Evolutionary conservation across 306 rosid genomes (phyloP).

Genomic region (Ochetophila trinervis): DNA sequence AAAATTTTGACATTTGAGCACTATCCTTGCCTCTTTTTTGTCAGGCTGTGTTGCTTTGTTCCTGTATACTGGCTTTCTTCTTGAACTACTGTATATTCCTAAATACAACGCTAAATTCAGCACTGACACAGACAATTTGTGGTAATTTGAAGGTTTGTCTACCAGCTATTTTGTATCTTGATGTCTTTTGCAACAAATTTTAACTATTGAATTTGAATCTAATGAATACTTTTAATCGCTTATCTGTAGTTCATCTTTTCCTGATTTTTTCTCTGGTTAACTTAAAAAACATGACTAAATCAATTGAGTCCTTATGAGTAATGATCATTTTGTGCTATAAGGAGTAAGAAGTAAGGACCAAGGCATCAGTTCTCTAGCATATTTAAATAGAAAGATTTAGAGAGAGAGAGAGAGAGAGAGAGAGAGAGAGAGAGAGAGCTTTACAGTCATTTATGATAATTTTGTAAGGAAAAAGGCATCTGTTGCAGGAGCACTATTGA

Average conservation of each 20-base stretch:
- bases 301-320: too few species aligned
- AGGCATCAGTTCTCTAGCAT: not conserved
- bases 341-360: not conserved
- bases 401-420: not conserved
- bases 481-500: too few species aligned
- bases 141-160: slow-evolving; percentile 87
- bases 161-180: slow-evolving; percentile 18
- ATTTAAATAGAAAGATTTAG: not conserved
- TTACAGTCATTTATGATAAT: too few species aligned
- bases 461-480: too few species aligned
- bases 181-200: not conserved
- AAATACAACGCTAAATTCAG: slow-evolving; percentile 92
- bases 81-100: slow-evolving; percentile 87
- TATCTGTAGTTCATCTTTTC: not conserved
- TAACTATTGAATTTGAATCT: slow-evolving; percentile 2
- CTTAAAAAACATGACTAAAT: too few species aligned
- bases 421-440: not conserved
- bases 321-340: too few species aligned
- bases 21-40: slow-evolving; percentile 6
- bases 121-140: slow-evolving; percentile 86
- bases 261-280: not conserved
- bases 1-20: slow-evolving; percentile 13
- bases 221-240: not conserved
- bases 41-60: slow-evolving; percentile 78
- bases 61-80: slow-evolving; percentile 88